These are phyloP conservation scores for Aspergillus tanneri DNA, from an alignment of 2,329 filamentous ascomycete genomes.

Conservation along the genomic window DNA sequence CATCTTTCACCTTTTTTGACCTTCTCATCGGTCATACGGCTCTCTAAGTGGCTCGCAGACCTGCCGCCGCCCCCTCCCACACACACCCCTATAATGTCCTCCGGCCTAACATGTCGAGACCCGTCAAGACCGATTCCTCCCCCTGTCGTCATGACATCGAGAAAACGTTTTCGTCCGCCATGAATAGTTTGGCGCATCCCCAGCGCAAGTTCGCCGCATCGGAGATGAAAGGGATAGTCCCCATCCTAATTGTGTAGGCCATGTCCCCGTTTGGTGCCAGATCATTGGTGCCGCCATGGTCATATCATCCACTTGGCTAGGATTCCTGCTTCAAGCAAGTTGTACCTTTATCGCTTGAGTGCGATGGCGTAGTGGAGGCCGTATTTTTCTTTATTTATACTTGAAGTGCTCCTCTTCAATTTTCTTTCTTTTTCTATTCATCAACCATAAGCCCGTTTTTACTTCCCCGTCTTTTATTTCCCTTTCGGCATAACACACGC, in stretches of 20 bases:
- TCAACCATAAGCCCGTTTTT: background rate
- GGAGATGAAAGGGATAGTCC: constrained; percentile 28
- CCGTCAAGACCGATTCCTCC: constrained; percentile 20
- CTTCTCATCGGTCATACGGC: constrained; percentile 6
- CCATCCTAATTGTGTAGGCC: constrained; percentile 20
- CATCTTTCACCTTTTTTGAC: constrained; percentile 17
- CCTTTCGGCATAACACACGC: background rate
- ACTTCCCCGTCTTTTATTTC: background rate
- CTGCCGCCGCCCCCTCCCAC: constrained; percentile 22
- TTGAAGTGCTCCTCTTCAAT: constrained; percentile 12
- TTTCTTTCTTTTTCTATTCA: constrained; percentile 3
- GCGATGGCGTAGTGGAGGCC: constrained; percentile 11
- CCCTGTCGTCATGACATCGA: constrained; percentile 26
- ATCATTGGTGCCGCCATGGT: constrained; percentile 19
- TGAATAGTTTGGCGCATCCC: constrained; percentile 18
- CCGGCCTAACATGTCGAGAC: constrained; percentile 21
- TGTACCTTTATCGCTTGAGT: constrained; percentile 10
- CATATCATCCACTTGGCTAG: constrained; percentile 22
- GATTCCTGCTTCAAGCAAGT: constrained; percentile 3
- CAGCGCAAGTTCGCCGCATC: constrained; percentile 20
- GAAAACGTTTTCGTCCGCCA: constrained; percentile 16
- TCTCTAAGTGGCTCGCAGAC: constrained; percentile 18
- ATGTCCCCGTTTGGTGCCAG: constrained; percentile 19
- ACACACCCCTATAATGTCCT: constrained; percentile 16
- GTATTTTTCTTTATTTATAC: constrained; percentile 17